Conservation (phyloP, 805 yeast genomes). For the Suhomyces pyralidae region DNA sequence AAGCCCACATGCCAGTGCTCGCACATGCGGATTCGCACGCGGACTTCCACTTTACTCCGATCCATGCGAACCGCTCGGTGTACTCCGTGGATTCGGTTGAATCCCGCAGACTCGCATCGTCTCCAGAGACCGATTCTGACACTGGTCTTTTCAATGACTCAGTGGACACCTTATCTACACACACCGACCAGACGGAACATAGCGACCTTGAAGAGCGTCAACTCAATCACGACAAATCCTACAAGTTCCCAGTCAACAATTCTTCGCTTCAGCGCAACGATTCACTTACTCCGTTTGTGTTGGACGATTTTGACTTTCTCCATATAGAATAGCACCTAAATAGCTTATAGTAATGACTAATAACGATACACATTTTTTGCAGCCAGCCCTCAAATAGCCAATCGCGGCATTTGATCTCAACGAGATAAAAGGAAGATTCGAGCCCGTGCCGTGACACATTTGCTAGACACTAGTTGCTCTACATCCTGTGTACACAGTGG, state of each 20-base stretch:
- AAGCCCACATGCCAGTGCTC: neutral
- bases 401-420: neutral
- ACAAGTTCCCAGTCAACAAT: neutral
- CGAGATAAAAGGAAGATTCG: neutral
- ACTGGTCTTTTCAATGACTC: slow-evolving; percentile 23
- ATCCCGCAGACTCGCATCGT: slow-evolving; percentile 3
- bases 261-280: neutral
- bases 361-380: neutral
- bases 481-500: neutral
- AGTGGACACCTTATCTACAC: slow-evolving; percentile 27
- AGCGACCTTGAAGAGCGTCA: neutral
- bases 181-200: slow-evolving; percentile 11
- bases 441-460: neutral
- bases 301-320: neutral
- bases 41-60: slow-evolving; percentile 6
- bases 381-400: neutral
- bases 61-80: slow-evolving; percentile 5
- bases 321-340: neutral
- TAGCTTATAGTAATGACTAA: neutral
- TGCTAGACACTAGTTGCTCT: neutral
- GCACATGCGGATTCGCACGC: neutral
- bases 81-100: slow-evolving; percentile 14
- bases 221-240: neutral
- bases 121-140: slow-evolving; percentile 7
- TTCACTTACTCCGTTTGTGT: neutral